Conservation (phyloP, 805 yeast genomes). For the Candida alai region DNA sequence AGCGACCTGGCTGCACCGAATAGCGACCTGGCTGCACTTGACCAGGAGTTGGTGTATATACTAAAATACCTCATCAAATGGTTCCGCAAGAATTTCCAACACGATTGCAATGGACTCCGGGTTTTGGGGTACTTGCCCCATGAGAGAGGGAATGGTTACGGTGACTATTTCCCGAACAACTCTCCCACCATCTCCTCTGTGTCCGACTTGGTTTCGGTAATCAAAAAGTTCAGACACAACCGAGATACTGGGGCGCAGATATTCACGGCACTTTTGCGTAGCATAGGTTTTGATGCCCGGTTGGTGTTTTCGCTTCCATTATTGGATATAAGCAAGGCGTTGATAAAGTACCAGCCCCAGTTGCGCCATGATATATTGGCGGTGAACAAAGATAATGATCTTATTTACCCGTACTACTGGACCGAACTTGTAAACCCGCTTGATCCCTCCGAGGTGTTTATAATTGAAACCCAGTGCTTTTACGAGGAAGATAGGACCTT, state of each 20-base stretch:
- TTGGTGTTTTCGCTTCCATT: slow-evolving; percentile 30
- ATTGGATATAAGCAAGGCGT: slow-evolving; percentile 13
- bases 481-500: slow-evolving; percentile 23
- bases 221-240: slow-evolving; percentile 25
- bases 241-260: slow-evolving; percentile 33
- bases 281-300: slow-evolving; percentile 27
- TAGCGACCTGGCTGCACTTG: slow-evolving; percentile 3
- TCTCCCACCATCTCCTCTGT: slow-evolving; percentile 11
- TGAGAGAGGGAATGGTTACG: slow-evolving; percentile 1
- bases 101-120: slow-evolving; percentile 27
- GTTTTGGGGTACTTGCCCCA: slow-evolving; percentile 26
- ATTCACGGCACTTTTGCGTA: slow-evolving; percentile 25
- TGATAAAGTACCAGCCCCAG: slow-evolving; percentile 21
- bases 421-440: slow-evolving; percentile 32
- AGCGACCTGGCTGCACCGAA: background rate
- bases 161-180: slow-evolving; percentile 20
- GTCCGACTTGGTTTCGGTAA: slow-evolving; percentile 10
- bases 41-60: slow-evolving; percentile 23
- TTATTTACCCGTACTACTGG: slow-evolving; percentile 35
- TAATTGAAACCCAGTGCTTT: slow-evolving; percentile 27
- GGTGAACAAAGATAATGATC: slow-evolving; percentile 26
- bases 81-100: slow-evolving; percentile 28
- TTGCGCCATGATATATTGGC: slow-evolving; percentile 16
- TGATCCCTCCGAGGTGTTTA: slow-evolving; percentile 19
- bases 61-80: slow-evolving; percentile 31